A percentile compares a stretch with the other conserved stretches of the same genome.
These are phyloP conservation scores for Yarrowia yakushimensis DNA, from an alignment of 805 yeast genomes.

Conservation along the genomic window DNA sequence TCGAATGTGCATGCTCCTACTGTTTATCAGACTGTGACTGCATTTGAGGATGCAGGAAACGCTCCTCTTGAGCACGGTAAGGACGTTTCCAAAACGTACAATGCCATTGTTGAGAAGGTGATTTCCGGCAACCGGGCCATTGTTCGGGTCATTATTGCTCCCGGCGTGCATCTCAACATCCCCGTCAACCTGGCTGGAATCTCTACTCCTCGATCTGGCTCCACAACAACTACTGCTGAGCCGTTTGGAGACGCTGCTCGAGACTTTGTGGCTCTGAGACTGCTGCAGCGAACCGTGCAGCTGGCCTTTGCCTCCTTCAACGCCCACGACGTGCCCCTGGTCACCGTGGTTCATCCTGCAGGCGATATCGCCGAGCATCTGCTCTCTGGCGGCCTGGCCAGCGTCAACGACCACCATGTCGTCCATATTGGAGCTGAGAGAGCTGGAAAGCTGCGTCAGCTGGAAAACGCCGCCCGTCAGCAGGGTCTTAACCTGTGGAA, in stretches of 20 bases:
- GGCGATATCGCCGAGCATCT: conserved; percentile 71
- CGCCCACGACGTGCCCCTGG: conserved; percentile 44
- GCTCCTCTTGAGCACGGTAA: conserved; percentile 20
- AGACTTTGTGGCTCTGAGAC: conserved; percentile 56
- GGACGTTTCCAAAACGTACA: conserved; percentile 42
- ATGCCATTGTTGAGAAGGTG: conserved; percentile 69
- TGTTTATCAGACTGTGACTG: neutral
- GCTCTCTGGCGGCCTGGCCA: conserved; percentile 66
- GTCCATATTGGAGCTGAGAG: conserved; percentile 58
- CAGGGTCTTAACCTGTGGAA: conserved; percentile 59
- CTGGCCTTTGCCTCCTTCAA: conserved; percentile 58
- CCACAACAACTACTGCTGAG: conserved; percentile 42
- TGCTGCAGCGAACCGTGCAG: conserved; percentile 58
- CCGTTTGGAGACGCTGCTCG: conserved; percentile 67
- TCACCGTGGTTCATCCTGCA: conserved; percentile 63
- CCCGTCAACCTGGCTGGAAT: conserved; percentile 72
- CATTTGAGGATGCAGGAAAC: conserved; percentile 7
- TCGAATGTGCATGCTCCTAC: conserved; percentile 27
- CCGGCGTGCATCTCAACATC: conserved; percentile 48
- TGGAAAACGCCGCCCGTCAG: conserved; percentile 59
- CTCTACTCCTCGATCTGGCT: conserved; percentile 65
- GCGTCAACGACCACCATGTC: conserved; percentile 79
- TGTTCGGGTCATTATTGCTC: conserved; percentile 50
- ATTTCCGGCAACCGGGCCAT: conserved; percentile 75
- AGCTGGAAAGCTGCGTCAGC: conserved; percentile 60